Evolutionary conservation across 2,329 filamentous ascomycete species (phyloP).

Genomic region (Polychaeton citri): DNA sequence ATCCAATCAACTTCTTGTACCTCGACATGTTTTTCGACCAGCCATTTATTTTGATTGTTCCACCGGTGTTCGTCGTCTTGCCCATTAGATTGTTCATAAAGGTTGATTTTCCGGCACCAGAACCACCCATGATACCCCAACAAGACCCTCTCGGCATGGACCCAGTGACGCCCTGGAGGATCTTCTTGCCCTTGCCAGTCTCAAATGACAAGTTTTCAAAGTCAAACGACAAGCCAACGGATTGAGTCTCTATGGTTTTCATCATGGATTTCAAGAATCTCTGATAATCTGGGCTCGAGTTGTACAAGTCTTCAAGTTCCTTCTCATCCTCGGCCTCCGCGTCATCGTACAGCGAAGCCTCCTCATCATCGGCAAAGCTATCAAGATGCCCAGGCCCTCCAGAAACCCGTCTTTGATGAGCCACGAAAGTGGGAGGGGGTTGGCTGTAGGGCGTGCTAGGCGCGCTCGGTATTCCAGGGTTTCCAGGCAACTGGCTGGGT

Average conservation of each 20-base stretch:
- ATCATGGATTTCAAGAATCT: slow-evolving; percentile 42
- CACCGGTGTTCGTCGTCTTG: slow-evolving; percentile 37
- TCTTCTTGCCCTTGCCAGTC: slow-evolving; percentile 18
- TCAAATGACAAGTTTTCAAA: slow-evolving; percentile 33
- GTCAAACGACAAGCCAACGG: slow-evolving; percentile 41
- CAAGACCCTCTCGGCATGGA: slow-evolving; percentile 41
- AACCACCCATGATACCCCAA: slow-evolving; percentile 48
- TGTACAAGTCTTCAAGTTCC: slow-evolving; percentile 13
- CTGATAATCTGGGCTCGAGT: slow-evolving; percentile 28
- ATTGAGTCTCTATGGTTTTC: slow-evolving; percentile 36
- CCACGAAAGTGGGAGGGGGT: slow-evolving; percentile 1
- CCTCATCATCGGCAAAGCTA: slow-evolving; percentile 12
- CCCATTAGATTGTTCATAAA: slow-evolving; percentile 51
- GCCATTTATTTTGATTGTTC: slow-evolving; percentile 41
- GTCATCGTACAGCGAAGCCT: slow-evolving; percentile 18
- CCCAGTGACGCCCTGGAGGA: slow-evolving; percentile 42
- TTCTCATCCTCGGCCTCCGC: slow-evolving; percentile 7
- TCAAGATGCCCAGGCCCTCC: slow-evolving; percentile 15
- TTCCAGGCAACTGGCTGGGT: slow-evolving; percentile 1
- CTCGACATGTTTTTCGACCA: slow-evolving; percentile 28
- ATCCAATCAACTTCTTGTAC: slow-evolving; percentile 48
- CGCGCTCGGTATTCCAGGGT: slow-evolving; percentile 1
- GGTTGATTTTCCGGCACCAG: slow-evolving; percentile 46
- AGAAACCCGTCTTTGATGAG: slow-evolving; percentile 9
- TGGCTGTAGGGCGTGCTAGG: slow-evolving; percentile 2